Evolutionary conservation across 1,284 basidiomycete genomes (phyloP), one percentile per base, ranked within the genome.

Genomic region (Pterula multifida): DNA sequence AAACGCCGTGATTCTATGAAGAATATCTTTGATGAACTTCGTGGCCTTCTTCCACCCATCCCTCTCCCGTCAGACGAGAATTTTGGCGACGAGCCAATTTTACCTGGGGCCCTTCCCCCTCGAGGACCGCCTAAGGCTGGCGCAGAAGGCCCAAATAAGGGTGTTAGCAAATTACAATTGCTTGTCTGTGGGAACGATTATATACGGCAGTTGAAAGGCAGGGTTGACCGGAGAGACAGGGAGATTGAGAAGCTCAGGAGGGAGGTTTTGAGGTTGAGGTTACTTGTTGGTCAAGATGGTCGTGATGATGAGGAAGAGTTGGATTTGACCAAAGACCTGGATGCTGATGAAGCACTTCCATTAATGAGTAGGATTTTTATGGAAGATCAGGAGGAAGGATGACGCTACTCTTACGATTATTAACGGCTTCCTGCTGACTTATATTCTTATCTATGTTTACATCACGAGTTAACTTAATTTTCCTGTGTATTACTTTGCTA

Each of bases 1-100:
- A 95, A 96, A 63, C 83, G 95, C 19, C 81, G 95, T 2, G 95
- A 98, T 66, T 91, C 87, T 35, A 79, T 98, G 56, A 98, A 98
- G 68, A 85, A 85, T 9, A 93, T 91, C 15, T 98, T 95, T 62
- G 95, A 98, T 64, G 93, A 97, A 55, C 76, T 98, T 11, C 87
- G 95, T 12, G 67, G 75, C 4, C 72, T 98, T 12, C 74, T 98
- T 0, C 95, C 95, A 0, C 87, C 90, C 1, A 90, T 97, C 59
- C 83, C 89, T 2, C 69, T 90, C 11, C 85, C 86, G 23, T 78
- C 78, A 0, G 84, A 87, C 55, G 79, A 72, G 50, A 79, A 74
- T 47, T 76, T 66, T 56, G 68, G 68, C 56, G 54, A 57, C 17
- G 55, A 58, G 19, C 50, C 51, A 55, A 72, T 86, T 1, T 73